These are phyloP conservation scores for Fusarium agapanthi DNA, from an alignment of 2,329 filamentous ascomycete species.

Conservation along the genomic window DNA sequence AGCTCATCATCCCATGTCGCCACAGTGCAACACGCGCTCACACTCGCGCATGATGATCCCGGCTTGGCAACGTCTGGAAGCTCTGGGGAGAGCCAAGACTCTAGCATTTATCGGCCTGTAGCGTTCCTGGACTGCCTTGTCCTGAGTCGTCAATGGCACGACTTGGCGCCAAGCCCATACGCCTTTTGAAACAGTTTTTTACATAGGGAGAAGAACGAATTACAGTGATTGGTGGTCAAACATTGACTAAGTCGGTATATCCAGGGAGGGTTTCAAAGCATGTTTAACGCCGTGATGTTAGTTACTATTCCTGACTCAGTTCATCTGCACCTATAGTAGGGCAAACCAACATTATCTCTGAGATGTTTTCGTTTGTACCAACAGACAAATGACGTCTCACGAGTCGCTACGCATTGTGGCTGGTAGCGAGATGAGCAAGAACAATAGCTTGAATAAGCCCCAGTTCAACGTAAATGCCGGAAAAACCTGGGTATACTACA, in stretches of 20 bases:
- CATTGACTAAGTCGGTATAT: background rate
- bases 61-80: slow-evolving; percentile 28
- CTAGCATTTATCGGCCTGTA: slow-evolving; percentile 14
- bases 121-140: slow-evolving; percentile 1
- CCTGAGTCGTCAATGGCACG: slow-evolving; percentile 22
- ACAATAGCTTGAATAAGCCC: slow-evolving; percentile 4
- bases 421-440: slow-evolving; percentile 9
- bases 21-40: slow-evolving; percentile 19
- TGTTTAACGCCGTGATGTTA: background rate
- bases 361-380: background rate
- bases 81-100: slow-evolving; percentile 27
- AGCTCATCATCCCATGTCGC: slow-evolving; percentile 12
- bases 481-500: background rate
- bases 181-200: slow-evolving; percentile 7
- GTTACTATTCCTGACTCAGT: background rate
- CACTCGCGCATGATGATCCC: background rate
- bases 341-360: background rate
- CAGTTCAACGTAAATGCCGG: slow-evolving; percentile 4
- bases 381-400: slow-evolving; percentile 8
- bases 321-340: background rate
- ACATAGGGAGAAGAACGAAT: background rate
- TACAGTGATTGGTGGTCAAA: slow-evolving; percentile 7
- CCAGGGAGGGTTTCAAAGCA: background rate
- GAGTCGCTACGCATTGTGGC: background rate
- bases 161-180: slow-evolving; percentile 27